A percentile compares a stretch with the other conserved stretches of the same genome.
phyloP scores from a whole-genome alignment of 805 yeast genomes.

The Wickerhamomyces alni region DNA sequence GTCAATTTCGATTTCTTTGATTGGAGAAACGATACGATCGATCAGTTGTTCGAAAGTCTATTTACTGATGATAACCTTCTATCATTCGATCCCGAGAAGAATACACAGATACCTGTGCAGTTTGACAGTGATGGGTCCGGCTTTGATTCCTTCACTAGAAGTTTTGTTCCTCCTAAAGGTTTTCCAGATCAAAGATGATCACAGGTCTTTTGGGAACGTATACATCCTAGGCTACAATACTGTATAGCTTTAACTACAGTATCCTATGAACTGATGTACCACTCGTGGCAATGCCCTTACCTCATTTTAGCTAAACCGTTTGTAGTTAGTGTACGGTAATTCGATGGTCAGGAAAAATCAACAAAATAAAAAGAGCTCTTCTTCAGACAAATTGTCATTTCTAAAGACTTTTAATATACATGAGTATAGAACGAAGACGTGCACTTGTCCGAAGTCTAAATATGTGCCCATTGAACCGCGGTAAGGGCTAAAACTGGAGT shows the following conservation, averaged over 20 bases:
- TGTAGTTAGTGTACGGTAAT: no score
- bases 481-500: not conserved
- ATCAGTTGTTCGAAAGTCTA: constrained; percentile 9
- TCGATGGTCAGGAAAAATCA: no score
- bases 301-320: no score
- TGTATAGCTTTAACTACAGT: not conserved
- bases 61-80: constrained; percentile 8
- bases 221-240: not conserved
- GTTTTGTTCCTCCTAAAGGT: not conserved
- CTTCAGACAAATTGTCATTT: no score
- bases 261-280: no score
- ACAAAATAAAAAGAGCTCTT: no score
- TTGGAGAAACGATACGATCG: constrained; percentile 12
- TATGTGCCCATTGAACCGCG: not conserved
- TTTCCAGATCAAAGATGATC: not conserved
- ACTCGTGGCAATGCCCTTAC: no score
- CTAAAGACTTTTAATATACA: no score
- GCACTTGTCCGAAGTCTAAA: no score
- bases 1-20: constrained; percentile 6
- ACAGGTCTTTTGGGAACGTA: no score
- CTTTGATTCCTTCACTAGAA: not conserved
- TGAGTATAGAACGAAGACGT: no score
- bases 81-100: constrained; percentile 1
- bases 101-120: not conserved
- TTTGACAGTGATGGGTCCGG: not conserved